Conservation (phyloP, 2,329 filamentous ascomycete species). For the Tolypocladium inflatum region DNA sequence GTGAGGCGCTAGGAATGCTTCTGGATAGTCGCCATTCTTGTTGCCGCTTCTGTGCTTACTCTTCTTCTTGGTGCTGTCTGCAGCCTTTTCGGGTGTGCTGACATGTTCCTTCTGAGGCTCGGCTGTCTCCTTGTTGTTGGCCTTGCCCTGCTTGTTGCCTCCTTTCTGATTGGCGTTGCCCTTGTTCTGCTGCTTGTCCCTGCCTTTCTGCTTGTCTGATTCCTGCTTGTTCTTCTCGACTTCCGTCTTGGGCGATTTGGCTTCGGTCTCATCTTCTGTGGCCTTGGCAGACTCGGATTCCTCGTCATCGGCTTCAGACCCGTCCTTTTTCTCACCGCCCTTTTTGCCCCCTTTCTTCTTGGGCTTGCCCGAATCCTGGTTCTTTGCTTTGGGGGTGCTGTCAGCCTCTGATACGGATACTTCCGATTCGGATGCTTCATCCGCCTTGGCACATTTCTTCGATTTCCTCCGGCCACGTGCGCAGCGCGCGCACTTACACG, state of each 20-base stretch:
- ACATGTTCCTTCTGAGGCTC: neutral
- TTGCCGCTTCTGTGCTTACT: conserved; percentile 3
- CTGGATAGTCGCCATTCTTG: conserved; percentile 14
- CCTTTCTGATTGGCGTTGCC: conserved; percentile 4
- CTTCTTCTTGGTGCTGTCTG: neutral
- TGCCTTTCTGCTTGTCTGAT: conserved; percentile 6
- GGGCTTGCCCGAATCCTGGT: neutral
- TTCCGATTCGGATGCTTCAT: neutral
- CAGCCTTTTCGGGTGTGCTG: neutral
- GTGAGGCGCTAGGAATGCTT: conserved; percentile 18
- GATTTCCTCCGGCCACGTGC: conserved; percentile 8
- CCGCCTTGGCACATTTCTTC: conserved; percentile 3
- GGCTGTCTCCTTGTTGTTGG: neutral
- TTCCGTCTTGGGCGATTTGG: conserved; percentile 3
- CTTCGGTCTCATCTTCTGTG: conserved; percentile 5
- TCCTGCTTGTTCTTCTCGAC: conserved; percentile 5
- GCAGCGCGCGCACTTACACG: conserved; percentile 17
- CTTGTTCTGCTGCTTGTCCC: conserved; percentile 8
- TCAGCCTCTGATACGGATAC: neutral
- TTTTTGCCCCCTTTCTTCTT: conserved; percentile 12
- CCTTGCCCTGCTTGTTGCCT: conserved; percentile 1
- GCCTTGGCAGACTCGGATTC: conserved; percentile 13
- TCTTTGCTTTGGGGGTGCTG: conserved; percentile 1
- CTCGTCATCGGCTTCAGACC: conserved; percentile 14
- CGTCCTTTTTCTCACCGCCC: conserved; percentile 9